These are phyloP conservation scores for Amanita muscaria DNA, from an alignment of 768 basidiomycete genomes.

Conservation along the genomic window DNA sequence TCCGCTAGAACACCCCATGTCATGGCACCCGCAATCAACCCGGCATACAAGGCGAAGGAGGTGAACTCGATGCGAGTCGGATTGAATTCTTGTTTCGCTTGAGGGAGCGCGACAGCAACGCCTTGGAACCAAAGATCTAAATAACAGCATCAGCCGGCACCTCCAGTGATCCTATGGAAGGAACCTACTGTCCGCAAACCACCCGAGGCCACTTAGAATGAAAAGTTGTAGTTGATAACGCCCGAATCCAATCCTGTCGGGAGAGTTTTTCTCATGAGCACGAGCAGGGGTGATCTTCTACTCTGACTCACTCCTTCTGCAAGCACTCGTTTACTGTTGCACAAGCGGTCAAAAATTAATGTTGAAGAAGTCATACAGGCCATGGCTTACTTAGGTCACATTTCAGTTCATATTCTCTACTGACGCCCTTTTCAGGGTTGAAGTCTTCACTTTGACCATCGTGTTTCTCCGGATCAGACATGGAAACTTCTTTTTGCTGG, in stretches of 20 bases:
- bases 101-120: constrained; percentile 35
- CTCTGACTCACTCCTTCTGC: constrained; percentile 3
- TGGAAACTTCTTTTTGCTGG: too few species aligned
- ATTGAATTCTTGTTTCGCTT: constrained; percentile 33
- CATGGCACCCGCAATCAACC: constrained; percentile 40
- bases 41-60: constrained; percentile 37
- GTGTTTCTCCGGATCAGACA: background rate
- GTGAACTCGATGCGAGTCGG: constrained; percentile 36
- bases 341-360: background rate
- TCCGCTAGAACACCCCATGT: constrained; percentile 43
- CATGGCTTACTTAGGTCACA: constrained; percentile 1
- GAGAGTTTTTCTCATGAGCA: background rate
- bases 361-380: background rate
- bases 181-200: constrained; percentile 39
- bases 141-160: background rate
- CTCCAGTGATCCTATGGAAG: background rate
- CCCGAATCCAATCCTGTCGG: constrained; percentile 38
- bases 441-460: background rate
- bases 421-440: background rate
- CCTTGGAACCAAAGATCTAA: constrained; percentile 39
- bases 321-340: constrained; percentile 2
- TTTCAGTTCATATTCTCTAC: background rate
- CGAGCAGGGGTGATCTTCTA: background rate
- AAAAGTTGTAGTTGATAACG: constrained; percentile 42
- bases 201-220: constrained; percentile 36